Conservation (phyloP, 352 stramenopile species). For the Globisporangium lucens region DNA sequence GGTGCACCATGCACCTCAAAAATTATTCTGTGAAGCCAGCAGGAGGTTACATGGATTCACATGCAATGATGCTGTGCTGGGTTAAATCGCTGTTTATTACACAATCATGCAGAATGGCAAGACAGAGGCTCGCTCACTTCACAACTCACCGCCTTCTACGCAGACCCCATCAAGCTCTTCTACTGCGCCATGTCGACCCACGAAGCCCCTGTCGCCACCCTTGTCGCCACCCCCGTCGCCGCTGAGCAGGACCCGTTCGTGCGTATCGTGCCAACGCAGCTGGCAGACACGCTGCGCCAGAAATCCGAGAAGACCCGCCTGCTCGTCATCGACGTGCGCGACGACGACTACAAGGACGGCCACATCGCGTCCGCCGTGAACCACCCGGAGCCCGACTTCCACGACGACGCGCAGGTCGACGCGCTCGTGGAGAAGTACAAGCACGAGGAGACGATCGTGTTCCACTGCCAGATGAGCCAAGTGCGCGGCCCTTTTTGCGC, state of each 20-base stretch:
- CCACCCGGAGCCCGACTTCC: conserved; percentile 68
- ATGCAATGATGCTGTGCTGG: background rate
- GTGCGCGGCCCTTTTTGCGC: conserved; percentile 76
- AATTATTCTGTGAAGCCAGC: conserved; percentile 1
- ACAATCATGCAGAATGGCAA: background rate
- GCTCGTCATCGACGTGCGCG: conserved; percentile 69
- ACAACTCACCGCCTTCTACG: background rate
- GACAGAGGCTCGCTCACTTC: background rate
- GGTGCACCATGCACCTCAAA: background rate
- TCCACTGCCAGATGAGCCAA: conserved; percentile 88
- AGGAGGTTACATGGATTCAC: background rate
- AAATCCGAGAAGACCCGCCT: conserved; percentile 28
- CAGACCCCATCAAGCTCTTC: background rate
- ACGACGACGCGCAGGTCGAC: conserved; percentile 75
- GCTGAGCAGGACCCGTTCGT: conserved; percentile 17
- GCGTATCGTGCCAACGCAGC: conserved; percentile 47
- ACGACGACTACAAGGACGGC: conserved; percentile 58
- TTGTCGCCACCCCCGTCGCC: background rate
- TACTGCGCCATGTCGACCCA: conserved; percentile 8
- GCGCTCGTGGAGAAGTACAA: conserved; percentile 63
- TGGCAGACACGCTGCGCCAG: conserved; percentile 45
- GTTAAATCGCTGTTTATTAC: background rate
- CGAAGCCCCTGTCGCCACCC: background rate
- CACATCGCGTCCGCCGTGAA: conserved; percentile 74
- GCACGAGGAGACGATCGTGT: conserved; percentile 59